phyloP scores from a whole-genome alignment of 2,329 filamentous ascomycete genomes.

The Aspergillus nomiae region DNA sequence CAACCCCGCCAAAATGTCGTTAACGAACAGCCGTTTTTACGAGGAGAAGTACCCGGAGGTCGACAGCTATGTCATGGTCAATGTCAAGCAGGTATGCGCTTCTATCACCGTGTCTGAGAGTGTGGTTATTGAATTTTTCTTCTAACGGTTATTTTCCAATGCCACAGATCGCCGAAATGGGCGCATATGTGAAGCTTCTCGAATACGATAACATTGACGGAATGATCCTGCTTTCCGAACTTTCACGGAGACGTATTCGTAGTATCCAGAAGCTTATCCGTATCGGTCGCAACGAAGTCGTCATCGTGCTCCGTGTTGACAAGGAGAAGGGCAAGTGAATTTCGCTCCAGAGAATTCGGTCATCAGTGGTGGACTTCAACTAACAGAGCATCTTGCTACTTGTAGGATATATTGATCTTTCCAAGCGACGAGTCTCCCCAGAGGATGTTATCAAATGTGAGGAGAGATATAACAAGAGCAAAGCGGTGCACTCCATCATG shows the following conservation, averaged over 20 bases:
- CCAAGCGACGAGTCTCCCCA: slow-evolving; percentile 94
- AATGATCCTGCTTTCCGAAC: slow-evolving; percentile 98
- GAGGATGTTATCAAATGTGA: slow-evolving; percentile 99
- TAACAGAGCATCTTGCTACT: slow-evolving; percentile 19
- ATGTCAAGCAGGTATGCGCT: slow-evolving; percentile 82
- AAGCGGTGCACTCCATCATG: slow-evolving; percentile 99
- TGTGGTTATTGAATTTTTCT: neutral
- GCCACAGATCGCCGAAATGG: slow-evolving; percentile 93
- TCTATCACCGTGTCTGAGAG: neutral
- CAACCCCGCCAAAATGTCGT: slow-evolving; percentile 74
- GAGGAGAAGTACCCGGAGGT: slow-evolving; percentile 98
- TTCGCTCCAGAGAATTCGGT: slow-evolving; percentile 1
- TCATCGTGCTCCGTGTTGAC: slow-evolving; percentile 97
- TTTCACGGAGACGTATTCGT: slow-evolving; percentile 96
- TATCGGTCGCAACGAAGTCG: slow-evolving; percentile 96
- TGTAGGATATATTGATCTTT: slow-evolving; percentile 92
- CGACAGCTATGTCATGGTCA: slow-evolving; percentile 99
- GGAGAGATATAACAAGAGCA: slow-evolving; percentile 99
- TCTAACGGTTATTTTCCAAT: slow-evolving; percentile 17
- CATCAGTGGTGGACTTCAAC: slow-evolving; percentile 5
- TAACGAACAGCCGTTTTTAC: slow-evolving; percentile 96
- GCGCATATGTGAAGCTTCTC: slow-evolving; percentile 97
- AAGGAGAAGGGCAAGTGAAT: slow-evolving; percentile 82
- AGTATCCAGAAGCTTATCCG: slow-evolving; percentile 99
- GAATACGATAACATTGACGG: slow-evolving; percentile 99